Base-by-base conservation (phyloP, 768 basidiomycete genomes). In the Boletus pseudo-olivaceus region DNA sequence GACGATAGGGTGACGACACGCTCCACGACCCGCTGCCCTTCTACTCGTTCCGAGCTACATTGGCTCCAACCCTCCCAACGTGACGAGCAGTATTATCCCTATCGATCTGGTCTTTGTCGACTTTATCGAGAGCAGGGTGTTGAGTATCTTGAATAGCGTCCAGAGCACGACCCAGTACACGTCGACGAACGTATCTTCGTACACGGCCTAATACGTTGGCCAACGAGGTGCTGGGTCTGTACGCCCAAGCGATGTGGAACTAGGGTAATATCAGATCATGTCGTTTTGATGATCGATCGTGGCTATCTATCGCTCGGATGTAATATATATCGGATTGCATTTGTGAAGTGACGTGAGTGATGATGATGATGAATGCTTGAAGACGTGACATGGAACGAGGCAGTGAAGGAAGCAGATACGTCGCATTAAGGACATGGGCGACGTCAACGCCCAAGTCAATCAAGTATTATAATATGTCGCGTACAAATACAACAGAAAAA, bases 41-140 rank as follows among this genome's bases (percentile, higher is more conserved):
- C 69, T 80, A 78, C 68, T 49, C 66, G 56, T 72, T 3, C 87
- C 86, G 0, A 75, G 78, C 62, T 90, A 83, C 63, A 76, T 90
- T 54, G 76, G 75, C 15, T 85, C 84, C 0, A 67, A 74, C 27
- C 65, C 80, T 3, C 85, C 87, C 3, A 64, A 73, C 23, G 77
- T 83, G 14, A 55, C 80, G 0, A 73, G 73, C 49, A 73, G 77
- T 49, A 75, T 81, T 49, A 75, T 81, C 0, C 72, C 72, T 0
- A 76, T 93, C 56, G 90, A 93, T 61, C 77, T 93, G 20, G 84
- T 92, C 33, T 93, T 91, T 66, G 76, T 86, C 44, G 75, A 85
- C 66, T 92, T 90, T 68, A 83, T 90, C 63, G 72, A 78, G 62
- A 50, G 62, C 6, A 72, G 80, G 56, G 62, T 88, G 27, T 56